Percentiles rank a stretch among this genome's conserved stretches.
phyloP scores from a whole-genome alignment of 257 asterid species.

The Solanum chilense region DNA sequence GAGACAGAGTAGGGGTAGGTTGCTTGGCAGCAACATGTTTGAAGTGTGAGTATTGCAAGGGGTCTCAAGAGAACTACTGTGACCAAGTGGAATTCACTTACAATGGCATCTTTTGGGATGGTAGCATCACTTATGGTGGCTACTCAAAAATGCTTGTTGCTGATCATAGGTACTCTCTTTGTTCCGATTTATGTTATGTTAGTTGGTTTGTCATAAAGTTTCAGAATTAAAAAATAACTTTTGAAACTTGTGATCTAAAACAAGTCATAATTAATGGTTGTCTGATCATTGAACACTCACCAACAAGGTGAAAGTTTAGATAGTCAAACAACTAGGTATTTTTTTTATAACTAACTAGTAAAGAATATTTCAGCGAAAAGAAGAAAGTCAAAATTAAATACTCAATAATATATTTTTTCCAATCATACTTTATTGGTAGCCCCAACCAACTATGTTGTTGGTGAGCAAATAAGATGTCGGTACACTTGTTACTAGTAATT shows the following conservation, averaged over 20 bases:
- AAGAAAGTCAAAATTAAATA: not conserved
- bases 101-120: not conserved
- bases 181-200: not conserved
- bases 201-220: not conserved
- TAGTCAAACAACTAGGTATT: not conserved
- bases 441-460: too few species aligned
- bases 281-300: not conserved
- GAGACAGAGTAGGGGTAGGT: not conserved
- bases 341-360: not conserved
- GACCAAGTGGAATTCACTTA: not conserved
- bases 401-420: not conserved
- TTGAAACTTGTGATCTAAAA: not conserved
- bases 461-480: too few species aligned
- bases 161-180: not conserved
- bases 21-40: not conserved
- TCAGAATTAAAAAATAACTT: not conserved
- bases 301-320: not conserved
- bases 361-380: not conserved
- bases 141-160: not conserved
- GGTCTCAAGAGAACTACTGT: not conserved
- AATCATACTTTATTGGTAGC: too few species aligned
- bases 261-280: not conserved
- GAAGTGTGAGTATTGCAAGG: not conserved
- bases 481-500: too few species aligned
- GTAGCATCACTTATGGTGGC: not conserved